Percentiles rank a stretch among this genome's conserved stretches.
Conservation (phyloP, 306 rosid species). For the Fragaria iinumae region DNA sequence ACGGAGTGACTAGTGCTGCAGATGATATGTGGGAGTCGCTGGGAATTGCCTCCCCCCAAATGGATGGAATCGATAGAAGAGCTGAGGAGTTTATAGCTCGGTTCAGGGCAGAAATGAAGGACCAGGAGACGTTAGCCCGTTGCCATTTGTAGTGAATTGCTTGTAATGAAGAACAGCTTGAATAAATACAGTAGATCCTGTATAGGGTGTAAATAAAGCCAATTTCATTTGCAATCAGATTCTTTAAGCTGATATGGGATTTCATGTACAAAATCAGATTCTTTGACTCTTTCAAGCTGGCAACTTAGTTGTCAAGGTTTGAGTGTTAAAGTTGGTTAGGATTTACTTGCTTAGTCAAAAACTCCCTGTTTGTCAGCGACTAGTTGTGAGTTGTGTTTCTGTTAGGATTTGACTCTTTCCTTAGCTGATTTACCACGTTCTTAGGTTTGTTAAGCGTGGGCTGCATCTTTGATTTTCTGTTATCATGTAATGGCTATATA, state of each 20-base stretch:
- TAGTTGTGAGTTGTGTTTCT: too few species aligned
- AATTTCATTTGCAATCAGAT: background rate
- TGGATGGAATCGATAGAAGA: constrained; percentile 61
- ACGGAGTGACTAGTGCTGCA: background rate
- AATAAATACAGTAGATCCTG: background rate
- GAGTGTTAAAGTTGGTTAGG: too few species aligned
- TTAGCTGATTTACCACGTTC: too few species aligned
- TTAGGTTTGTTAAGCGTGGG: too few species aligned
- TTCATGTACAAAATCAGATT: background rate
- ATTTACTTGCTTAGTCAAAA: too few species aligned
- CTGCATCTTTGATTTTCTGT: too few species aligned
- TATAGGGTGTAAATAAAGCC: background rate
- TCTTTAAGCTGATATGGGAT: too few species aligned
- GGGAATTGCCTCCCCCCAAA: constrained; percentile 55
- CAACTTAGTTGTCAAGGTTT: too few species aligned
- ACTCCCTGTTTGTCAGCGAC: too few species aligned
- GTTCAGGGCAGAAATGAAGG: constrained; percentile 53
- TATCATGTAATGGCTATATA: too few species aligned
- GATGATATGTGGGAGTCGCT: constrained; percentile 72
- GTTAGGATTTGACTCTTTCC: too few species aligned
- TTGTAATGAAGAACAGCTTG: background rate
- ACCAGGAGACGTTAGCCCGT: constrained; percentile 47
- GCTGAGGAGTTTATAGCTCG: constrained; percentile 66
- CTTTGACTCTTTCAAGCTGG: background rate
- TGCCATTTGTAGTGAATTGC: constrained; percentile 4